Evolutionary conservation across 805 yeast genomes (phyloP), one percentile per base, ranked within the genome.

Genomic region (Sugiyamaella qingdaonensis): DNA sequence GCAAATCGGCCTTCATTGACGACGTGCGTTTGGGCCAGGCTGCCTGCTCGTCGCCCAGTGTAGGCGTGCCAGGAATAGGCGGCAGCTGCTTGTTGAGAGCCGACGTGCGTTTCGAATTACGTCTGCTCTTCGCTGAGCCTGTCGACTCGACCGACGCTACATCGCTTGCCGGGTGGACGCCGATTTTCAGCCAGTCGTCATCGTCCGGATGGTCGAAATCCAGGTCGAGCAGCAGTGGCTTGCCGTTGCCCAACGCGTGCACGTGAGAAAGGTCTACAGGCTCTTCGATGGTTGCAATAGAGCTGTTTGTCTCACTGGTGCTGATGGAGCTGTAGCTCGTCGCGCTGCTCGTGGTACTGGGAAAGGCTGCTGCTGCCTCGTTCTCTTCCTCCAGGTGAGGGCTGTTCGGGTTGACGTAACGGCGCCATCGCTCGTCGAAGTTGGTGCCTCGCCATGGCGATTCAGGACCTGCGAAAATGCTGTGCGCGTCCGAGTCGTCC

Each of bases 371-470:
- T 3, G 10, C n/a, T 5, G 16, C 37, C 8, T 39, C 43, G 24
- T 39, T 39, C 19, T 39, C 43, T 10, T 39, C 43, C 4, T 39
- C 43, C 5, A 39, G 24, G 5, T 21, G 19, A 16, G 43, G 43
- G 24, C 43, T 39, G 43, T 14, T 39, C 3, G 36, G 48, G 11
- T 31, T 31, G 37, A 18, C 31, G 43, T 27, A 27, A 19, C 34
- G 29, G 29, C 46, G 33, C 57, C 60, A 55, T 24, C 58, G 41
- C 34, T 47, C 57, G n/a, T 55, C 49, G 34, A 56, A 42, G 32
- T 42, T 39, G 45, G 48, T 36, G n/a, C 60, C 52, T 9, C 49
- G 37, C 60, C 60, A 57, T 2, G 58, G 58, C 10, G 56, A 46
- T 8, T 57, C 60, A 4, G 58, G 54, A 8, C 54, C 54, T n/a